phyloP scores from a whole-genome alignment of 2,329 filamentous ascomycete species.

The Botryotinia calthae region DNA sequence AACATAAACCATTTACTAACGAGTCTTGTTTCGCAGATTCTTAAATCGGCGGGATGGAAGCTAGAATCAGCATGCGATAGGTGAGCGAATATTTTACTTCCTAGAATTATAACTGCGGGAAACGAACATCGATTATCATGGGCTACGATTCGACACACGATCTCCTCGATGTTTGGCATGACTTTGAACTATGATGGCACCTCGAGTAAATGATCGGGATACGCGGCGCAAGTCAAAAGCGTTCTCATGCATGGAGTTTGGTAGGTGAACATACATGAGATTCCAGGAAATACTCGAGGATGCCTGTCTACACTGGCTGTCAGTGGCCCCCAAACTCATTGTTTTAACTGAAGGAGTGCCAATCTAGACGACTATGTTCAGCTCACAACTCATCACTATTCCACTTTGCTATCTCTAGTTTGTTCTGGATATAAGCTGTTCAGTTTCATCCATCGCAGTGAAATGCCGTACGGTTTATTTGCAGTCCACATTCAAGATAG shows the following conservation, averaged over 20 bases:
- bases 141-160: not conserved
- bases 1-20: conserved; percentile 27
- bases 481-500: too few relatives aligned
- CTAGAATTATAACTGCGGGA: not conserved
- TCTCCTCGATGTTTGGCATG: not conserved
- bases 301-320: not conserved
- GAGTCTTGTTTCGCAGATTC: conserved; percentile 34
- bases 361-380: not conserved
- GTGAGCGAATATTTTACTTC: conserved; percentile 35
- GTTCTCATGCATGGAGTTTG: not conserved
- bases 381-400: not conserved
- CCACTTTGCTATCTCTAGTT: not conserved
- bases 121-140: not conserved
- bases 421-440: not conserved
- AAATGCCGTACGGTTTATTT: not conserved
- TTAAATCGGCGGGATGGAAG: conserved; percentile 41
- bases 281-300: not conserved
- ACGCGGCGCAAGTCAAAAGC: not conserved
- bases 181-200: too few relatives aligned
- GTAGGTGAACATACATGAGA: not conserved
- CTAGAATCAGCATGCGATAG: conserved; percentile 42
- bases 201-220: not conserved
- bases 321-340: not conserved
- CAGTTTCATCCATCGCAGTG: not conserved
- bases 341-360: not conserved